phyloP scores from a whole-genome alignment of 2,329 filamentous ascomycete species.

The Epichloe elymi region DNA sequence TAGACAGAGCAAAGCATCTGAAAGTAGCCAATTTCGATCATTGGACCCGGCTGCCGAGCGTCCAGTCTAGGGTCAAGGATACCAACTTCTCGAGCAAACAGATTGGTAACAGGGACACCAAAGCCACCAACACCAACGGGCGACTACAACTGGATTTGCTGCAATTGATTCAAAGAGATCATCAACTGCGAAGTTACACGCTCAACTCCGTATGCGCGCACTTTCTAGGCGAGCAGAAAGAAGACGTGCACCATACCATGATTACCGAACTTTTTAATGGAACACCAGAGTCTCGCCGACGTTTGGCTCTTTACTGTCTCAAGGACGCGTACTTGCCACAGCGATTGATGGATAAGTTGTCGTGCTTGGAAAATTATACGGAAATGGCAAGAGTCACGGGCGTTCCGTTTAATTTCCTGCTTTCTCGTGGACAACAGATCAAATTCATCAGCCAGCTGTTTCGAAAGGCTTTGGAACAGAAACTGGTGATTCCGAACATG shows the following conservation, averaged over 20 bases:
- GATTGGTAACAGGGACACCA: slow-evolving; percentile 92
- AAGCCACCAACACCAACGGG: slow-evolving; percentile 88
- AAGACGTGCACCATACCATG: slow-evolving; percentile 98
- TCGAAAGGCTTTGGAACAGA: slow-evolving; percentile 84
- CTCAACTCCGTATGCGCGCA: slow-evolving; percentile 92
- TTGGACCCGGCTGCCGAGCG: slow-evolving; percentile 67
- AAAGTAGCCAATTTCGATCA: slow-evolving; percentile 72
- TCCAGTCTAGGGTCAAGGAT: slow-evolving; percentile 59
- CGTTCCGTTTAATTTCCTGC: slow-evolving; percentile 88
- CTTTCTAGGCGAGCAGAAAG: slow-evolving; percentile 93
- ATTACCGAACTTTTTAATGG: slow-evolving; percentile 97
- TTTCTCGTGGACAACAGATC: slow-evolving; percentile 88
- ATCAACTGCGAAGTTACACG: slow-evolving; percentile 92
- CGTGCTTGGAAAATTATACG: slow-evolving; percentile 96
- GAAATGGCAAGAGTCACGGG: slow-evolving; percentile 99
- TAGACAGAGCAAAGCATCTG: slow-evolving; percentile 76
- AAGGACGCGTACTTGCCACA: slow-evolving; percentile 97
- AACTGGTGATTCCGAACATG: slow-evolving; percentile 85
- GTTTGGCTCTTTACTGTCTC: slow-evolving; percentile 87
- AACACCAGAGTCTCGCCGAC: slow-evolving; percentile 79
- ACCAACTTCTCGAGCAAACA: slow-evolving; percentile 95
- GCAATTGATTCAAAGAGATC: slow-evolving; percentile 88
- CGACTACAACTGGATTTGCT: slow-evolving; percentile 84
- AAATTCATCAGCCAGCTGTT: slow-evolving; percentile 97
- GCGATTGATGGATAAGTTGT: slow-evolving; percentile 90